A percentile compares a stretch with the other conserved stretches of the same genome.
Conservation (phyloP, 495 filamentous ascomycete species). For the Cetradonia linearis region DNA sequence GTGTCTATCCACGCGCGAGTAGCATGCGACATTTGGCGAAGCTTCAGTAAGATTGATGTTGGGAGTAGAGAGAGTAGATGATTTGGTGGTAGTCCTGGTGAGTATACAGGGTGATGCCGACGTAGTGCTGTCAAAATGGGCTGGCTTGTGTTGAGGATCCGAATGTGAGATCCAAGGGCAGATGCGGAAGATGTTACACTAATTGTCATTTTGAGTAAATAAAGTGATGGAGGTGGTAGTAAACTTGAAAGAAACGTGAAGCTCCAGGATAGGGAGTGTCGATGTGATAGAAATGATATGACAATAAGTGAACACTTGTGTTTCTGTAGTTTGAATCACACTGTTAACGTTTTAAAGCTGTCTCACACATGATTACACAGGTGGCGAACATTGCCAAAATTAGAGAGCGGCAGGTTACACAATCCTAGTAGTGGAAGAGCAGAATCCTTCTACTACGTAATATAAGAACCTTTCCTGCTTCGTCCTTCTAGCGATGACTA, state of each 20-base stretch:
- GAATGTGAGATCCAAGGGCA: not conserved
- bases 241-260: not conserved
- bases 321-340: not conserved
- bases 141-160: not conserved
- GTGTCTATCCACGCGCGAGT: constrained; percentile 13
- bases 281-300: not conserved
- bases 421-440: not conserved
- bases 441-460: not conserved
- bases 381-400: not conserved
- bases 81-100: constrained; percentile 1
- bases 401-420: not conserved
- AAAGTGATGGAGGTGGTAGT: not conserved
- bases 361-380: not conserved
- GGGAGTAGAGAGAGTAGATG: constrained; percentile 19
- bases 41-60: constrained; percentile 15
- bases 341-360: not conserved
- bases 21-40: constrained; percentile 19
- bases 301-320: not conserved
- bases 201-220: not conserved
- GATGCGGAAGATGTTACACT: not conserved
- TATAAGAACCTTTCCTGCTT: not conserved
- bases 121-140: not conserved
- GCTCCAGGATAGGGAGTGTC: not conserved
- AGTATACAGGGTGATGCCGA: not conserved
- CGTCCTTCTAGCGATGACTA: not conserved